Conservation (phyloP, 2,329 filamentous ascomycete species). For the Aspergillus versicolor region DNA sequence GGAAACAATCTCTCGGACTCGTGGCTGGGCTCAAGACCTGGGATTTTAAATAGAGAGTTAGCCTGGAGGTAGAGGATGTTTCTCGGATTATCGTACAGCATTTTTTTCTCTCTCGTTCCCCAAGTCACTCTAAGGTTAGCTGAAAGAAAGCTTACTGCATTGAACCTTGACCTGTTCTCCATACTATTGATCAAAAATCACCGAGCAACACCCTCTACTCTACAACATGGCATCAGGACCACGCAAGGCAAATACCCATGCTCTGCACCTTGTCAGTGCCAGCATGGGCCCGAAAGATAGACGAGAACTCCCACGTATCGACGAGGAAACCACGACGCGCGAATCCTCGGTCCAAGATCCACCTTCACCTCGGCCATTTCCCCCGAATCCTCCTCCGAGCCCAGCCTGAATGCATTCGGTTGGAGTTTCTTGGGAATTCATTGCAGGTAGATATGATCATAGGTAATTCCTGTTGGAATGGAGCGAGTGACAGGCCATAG, state of each 20-base stretch:
- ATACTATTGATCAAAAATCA: background rate
- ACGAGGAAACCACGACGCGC: background rate
- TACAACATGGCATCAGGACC: background rate
- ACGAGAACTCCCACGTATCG: background rate
- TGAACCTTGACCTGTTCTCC: background rate
- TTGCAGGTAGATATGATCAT: slow-evolving; percentile 5
- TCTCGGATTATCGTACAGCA: background rate
- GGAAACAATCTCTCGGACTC: slow-evolving; percentile 6
- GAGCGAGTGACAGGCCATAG: background rate
- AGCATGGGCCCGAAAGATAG: background rate
- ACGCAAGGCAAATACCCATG: background rate
- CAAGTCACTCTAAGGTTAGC: background rate
- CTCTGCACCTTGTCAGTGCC: background rate
- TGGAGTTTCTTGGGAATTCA: background rate
- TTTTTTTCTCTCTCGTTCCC: background rate
- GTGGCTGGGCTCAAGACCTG: slow-evolving; percentile 4
- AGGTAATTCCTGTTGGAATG: slow-evolving; percentile 1
- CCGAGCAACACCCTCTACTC: background rate
- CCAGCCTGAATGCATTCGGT: slow-evolving; percentile 27
- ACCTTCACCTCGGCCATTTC: slow-evolving; percentile 34
- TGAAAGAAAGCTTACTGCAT: background rate
- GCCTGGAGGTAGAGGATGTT: background rate
- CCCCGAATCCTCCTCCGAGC: slow-evolving; percentile 42
- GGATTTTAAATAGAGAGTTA: slow-evolving; percentile 16
- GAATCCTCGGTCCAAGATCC: slow-evolving; percentile 23